Evolutionary conservation across 106 monocot genomes (phyloP).

Genomic region (Ottelia alismoides): DNA sequence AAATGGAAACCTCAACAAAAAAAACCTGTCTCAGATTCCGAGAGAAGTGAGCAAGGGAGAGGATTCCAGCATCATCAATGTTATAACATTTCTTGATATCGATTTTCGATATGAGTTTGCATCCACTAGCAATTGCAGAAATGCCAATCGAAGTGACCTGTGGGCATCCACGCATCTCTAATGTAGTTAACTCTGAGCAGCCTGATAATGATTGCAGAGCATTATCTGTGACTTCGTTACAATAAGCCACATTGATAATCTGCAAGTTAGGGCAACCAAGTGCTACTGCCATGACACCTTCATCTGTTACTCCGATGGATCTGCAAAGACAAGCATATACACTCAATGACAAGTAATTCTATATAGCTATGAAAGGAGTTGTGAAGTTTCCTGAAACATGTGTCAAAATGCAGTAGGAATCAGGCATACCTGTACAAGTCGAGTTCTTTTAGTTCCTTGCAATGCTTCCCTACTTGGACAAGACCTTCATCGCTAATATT

Average conservation of each 20-base stretch:
- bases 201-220: slow-evolving; percentile 47
- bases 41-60: slow-evolving; percentile 44
- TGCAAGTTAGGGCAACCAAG: slow-evolving; percentile 40
- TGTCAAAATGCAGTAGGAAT: too few relatives aligned
- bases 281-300: slow-evolving; percentile 41
- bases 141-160: slow-evolving; percentile 45
- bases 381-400: too few relatives aligned
- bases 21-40: slow-evolving; percentile 55
- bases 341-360: too few relatives aligned
- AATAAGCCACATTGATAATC: slow-evolving; percentile 62
- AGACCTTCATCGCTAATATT: slow-evolving; percentile 60
- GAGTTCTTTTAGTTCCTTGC: slow-evolving; percentile 40
- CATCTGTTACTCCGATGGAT: slow-evolving; percentile 43
- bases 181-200: slow-evolving; percentile 39
- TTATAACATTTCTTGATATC: slow-evolving; percentile 67
- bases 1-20: too few relatives aligned
- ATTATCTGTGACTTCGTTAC: slow-evolving; percentile 45
- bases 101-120: slow-evolving; percentile 40
- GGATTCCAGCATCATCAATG: slow-evolving; percentile 53
- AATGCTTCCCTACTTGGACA: slow-evolving; percentile 34
- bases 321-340: too few relatives aligned
- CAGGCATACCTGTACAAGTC: slow-evolving; percentile 83
- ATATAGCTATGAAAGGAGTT: too few relatives aligned
- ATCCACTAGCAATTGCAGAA: slow-evolving; percentile 38
- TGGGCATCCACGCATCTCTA: slow-evolving; percentile 71